Base-by-base conservation (phyloP, 306 rosid genomes). In the Vigna hirtella region DNA sequence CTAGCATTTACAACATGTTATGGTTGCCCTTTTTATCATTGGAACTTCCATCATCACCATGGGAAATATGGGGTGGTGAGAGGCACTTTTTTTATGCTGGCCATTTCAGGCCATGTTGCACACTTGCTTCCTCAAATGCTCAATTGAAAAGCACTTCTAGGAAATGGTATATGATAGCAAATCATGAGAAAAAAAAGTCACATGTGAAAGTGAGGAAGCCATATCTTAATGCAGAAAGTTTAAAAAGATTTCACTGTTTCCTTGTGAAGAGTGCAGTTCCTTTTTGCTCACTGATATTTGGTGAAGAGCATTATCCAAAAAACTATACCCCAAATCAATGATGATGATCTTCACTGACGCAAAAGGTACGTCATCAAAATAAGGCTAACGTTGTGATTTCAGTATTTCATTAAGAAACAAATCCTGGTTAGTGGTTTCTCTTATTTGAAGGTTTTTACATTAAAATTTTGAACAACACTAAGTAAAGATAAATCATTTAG, bases 101-200 rank as follows among this genome's bases (percentile, higher is more conserved):
- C 69, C 66, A 73, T 79, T 70, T 82, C 28, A 45, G 70, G 43
- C 61, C 74, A 79, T 68, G 28, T 11, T 22, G 66, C 82, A 63
- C 67, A 59, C 77, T 69, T 18, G 83, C 68, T 71, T 70, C 17
- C 71, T 72, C 70, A 71, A 16, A 61, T 71, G 79, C 80, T 59
- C 70, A 67, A 83, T 72, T 83, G 81, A 73, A 84, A 85, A 84
- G 83, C 88, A 91, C 47, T 83, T 82, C 50, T 48, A 28, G 57
- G 79, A 90, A 84, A 78, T 73, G 78, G 77, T 62, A 79, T 73
- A 84, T 87, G 73, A 79, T 80, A 86, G 28, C 16, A 66, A 83
- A 83, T 85, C 82, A 82, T 77, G 73, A 75, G 52, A 55, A 58
- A 61, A 24, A 24, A 74, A 45, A 43, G 70, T 58, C 13, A 36